Percentiles rank a stretch among this genome's conserved stretches.
These are phyloP conservation scores for Cytospora piceicola DNA, from an alignment of 2,329 filamentous ascomycete species.

Conservation along the genomic window DNA sequence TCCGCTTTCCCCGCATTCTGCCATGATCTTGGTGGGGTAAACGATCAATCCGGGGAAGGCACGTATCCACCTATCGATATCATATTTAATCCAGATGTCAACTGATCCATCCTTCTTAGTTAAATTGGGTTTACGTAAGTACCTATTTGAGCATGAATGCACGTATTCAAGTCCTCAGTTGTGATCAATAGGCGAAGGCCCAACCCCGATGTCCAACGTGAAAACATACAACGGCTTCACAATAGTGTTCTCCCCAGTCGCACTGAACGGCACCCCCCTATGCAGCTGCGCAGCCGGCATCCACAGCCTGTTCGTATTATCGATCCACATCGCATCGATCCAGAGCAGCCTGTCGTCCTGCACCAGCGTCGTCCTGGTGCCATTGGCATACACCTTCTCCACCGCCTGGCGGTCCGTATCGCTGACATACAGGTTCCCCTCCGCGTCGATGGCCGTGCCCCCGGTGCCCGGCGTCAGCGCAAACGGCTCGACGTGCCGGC, in stretches of 20 bases:
- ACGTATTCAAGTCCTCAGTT: background rate
- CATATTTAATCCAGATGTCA: too few species aligned
- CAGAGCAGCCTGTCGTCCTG: constrained; percentile 28
- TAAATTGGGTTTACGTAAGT: too few species aligned
- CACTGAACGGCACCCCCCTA: constrained; percentile 16
- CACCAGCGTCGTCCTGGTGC: constrained; percentile 20
- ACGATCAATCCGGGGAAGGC: too few species aligned
- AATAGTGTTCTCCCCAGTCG: constrained; percentile 14
- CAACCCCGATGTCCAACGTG: constrained; percentile 23
- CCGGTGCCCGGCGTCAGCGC: constrained; percentile 27
- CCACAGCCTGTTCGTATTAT: constrained; percentile 21
- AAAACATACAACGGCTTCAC: constrained; percentile 25
- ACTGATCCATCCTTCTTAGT: background rate
- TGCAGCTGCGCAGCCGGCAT: constrained; percentile 26
- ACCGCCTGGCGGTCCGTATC: constrained; percentile 25
- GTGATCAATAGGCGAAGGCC: constrained; percentile 27
- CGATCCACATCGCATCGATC: constrained; percentile 29
- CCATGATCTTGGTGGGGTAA: background rate
- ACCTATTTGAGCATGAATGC: too few species aligned
- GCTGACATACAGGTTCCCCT: constrained; percentile 25
- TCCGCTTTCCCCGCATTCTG: background rate
- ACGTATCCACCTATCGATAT: too few species aligned
- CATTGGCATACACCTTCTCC: constrained; percentile 28
- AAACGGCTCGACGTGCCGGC: constrained; percentile 16
- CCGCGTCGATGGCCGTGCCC: constrained; percentile 26